These are phyloP conservation scores for Viridothelium virens DNA, from an alignment of 495 filamentous ascomycete species.

Conservation along the genomic window DNA sequence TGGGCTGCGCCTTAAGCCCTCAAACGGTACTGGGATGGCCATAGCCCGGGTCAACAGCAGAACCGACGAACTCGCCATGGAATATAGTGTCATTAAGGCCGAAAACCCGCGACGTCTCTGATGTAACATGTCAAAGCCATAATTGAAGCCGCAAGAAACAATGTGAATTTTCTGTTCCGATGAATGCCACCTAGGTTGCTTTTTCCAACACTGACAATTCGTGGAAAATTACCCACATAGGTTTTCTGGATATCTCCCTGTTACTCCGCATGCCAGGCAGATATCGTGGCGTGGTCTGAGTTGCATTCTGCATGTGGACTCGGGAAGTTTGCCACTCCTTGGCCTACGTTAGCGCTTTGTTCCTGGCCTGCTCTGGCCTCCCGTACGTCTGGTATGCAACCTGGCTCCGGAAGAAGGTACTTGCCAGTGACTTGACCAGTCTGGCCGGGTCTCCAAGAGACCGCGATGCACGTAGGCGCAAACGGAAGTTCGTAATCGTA, in stretches of 20 bases:
- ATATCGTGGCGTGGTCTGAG: not conserved
- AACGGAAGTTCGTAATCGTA: not conserved
- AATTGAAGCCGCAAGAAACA: no score
- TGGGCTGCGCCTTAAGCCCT: no score
- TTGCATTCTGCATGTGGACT: not conserved
- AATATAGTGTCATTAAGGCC: no score
- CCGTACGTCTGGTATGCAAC: not conserved
- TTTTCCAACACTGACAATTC: no score
- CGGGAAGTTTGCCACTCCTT: not conserved
- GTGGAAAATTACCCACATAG: no score
- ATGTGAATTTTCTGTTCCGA: no score
- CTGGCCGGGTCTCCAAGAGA: not conserved
- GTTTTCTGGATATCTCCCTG: not conserved
- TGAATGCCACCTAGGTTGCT: no score
- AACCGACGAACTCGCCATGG: no score
- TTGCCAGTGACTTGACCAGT: not conserved
- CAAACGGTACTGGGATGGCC: no score
- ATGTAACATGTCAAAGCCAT: no score
- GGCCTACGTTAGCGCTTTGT: not conserved
- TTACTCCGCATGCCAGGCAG: not conserved
- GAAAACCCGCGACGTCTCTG: no score
- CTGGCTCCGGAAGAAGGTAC: not conserved
- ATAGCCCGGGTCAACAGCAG: no score
- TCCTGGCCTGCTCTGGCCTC: not conserved
- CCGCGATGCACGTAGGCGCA: not conserved